A percentile compares a stretch with the other conserved stretches of the same genome.
Evolutionary conservation across 495 filamentous ascomycete species (phyloP).

Genomic region (Massariosphaeria phaeospora): DNA sequence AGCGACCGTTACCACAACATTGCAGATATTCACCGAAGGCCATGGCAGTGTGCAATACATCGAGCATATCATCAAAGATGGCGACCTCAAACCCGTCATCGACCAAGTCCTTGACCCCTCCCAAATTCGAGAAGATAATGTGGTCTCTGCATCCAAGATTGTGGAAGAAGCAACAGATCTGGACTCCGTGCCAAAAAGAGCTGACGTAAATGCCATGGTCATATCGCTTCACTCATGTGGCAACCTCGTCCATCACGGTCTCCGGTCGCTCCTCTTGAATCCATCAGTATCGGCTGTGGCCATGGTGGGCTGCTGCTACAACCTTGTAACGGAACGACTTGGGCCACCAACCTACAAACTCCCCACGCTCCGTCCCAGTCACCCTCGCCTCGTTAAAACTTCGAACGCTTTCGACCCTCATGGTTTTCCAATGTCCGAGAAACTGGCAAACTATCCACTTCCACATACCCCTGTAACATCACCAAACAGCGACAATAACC

Average conservation of each 20-base stretch:
- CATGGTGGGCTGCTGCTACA: conserved; percentile 97
- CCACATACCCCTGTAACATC: neutral
- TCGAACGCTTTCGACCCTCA: conserved; percentile 70
- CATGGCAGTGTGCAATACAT: conserved; percentile 51
- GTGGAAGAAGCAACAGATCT: conserved; percentile 24
- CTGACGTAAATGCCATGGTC: conserved; percentile 57
- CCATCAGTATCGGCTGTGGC: conserved; percentile 80
- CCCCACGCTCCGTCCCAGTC: conserved; percentile 57
- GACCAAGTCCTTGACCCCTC: conserved; percentile 29
- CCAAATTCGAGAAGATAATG: conserved; percentile 16
- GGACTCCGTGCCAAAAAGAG: conserved; percentile 33
- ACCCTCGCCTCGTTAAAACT: conserved; percentile 53
- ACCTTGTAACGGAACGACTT: conserved; percentile 84
- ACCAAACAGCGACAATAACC: conserved; percentile 32
- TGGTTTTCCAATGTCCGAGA: conserved; percentile 87
- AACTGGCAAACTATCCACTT: conserved; percentile 53
- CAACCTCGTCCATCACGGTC: conserved; percentile 90
- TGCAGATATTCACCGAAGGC: conserved; percentile 40
- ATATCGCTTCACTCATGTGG: conserved; percentile 96
- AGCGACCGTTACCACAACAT: conserved; percentile 24
- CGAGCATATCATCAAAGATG: conserved; percentile 51
- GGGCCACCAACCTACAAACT: conserved; percentile 81
- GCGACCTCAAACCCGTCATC: conserved; percentile 38
- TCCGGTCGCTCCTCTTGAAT: conserved; percentile 78
- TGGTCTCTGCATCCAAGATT: neutral